Conservation (phyloP, 1,139 yeast species). For the Schwanniomyces etchellsii region DNA sequence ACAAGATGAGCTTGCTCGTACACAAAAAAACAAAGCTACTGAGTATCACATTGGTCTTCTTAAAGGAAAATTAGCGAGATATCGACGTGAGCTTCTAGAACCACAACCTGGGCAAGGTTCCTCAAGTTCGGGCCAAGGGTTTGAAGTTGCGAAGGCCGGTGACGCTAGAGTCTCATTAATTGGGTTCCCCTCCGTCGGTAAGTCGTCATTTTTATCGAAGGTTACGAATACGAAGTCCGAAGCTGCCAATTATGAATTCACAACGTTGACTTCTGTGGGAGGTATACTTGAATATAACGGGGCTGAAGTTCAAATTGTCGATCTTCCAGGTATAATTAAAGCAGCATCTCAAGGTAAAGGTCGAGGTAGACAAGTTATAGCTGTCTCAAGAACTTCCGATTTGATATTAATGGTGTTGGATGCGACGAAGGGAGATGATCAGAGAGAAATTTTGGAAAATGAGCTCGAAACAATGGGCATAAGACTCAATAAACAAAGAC, state of each 20-base stretch:
- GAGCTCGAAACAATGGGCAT: conserved; percentile 95
- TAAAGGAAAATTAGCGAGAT: conserved; percentile 93
- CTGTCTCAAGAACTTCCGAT: conserved; percentile 94
- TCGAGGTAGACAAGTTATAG: conserved; percentile 93
- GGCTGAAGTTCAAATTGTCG: conserved; percentile 94
- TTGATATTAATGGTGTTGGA: conserved; percentile 89
- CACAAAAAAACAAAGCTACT: conserved; percentile 97
- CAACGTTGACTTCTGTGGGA: conserved; percentile 94
- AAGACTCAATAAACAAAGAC: conserved; percentile 72
- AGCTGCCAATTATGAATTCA: conserved; percentile 91
- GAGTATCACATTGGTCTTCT: conserved; percentile 92
- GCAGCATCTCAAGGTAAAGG: conserved; percentile 98
- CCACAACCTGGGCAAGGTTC: conserved; percentile 74
- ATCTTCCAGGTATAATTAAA: conserved; percentile 93
- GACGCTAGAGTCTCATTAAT: conserved; percentile 93
- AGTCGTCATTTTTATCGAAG: conserved; percentile 79
- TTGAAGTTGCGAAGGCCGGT: conserved; percentile 93
- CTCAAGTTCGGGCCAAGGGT: conserved; percentile 78
- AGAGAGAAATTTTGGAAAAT: conserved; percentile 76
- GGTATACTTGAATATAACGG: conserved; percentile 94
- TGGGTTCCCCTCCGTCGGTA: conserved; percentile 98
- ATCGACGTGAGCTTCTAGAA: conserved; percentile 84
- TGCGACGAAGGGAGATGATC: conserved; percentile 90
- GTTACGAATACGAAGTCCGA: conserved; percentile 93
- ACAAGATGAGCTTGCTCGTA: conserved; percentile 89